phyloP scores from a whole-genome alignment of 2,329 filamentous ascomycete genomes.

The Scleromitrula shiraiana region DNA sequence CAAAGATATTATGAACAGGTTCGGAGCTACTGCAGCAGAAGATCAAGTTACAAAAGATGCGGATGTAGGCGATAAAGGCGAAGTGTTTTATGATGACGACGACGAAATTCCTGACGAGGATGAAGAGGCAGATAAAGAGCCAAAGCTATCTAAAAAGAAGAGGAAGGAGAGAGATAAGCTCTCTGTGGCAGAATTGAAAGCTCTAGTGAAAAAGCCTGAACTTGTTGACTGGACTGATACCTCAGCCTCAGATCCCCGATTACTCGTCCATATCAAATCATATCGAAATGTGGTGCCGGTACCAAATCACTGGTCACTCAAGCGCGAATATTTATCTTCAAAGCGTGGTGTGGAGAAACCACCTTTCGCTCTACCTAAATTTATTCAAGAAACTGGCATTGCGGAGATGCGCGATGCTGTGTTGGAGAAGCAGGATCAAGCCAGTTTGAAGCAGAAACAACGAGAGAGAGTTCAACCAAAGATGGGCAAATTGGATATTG shows the following conservation, averaged over 20 bases:
- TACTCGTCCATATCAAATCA: constrained; percentile 90
- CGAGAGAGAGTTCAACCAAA: constrained; percentile 89
- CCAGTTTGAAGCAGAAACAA: constrained; percentile 89
- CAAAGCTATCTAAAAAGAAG: constrained; percentile 88
- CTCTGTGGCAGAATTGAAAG: constrained; percentile 91
- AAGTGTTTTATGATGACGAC: constrained; percentile 76
- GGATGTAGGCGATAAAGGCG: constrained; percentile 67
- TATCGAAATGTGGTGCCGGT: constrained; percentile 94
- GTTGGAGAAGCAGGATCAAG: constrained; percentile 88
- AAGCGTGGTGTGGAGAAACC: constrained; percentile 96
- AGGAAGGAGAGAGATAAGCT: constrained; percentile 85
- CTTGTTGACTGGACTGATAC: constrained; percentile 97
- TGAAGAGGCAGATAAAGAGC: constrained; percentile 55
- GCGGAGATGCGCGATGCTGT: constrained; percentile 97
- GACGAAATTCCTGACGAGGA: constrained; percentile 82
- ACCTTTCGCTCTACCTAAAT: constrained; percentile 85
- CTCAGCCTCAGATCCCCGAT: constrained; percentile 77
- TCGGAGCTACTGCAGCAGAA: constrained; percentile 57
- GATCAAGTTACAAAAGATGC: constrained; percentile 57
- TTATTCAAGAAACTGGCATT: constrained; percentile 96
- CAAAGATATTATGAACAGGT: constrained; percentile 74
- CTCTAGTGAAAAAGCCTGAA: constrained; percentile 82
- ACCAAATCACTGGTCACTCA: constrained; percentile 87
- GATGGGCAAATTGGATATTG: constrained; percentile 95
- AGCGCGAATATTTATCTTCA: constrained; percentile 93